Evolutionary conservation across 768 basidiomycete species (phyloP).

Genomic region (Hericium rajendrae): DNA sequence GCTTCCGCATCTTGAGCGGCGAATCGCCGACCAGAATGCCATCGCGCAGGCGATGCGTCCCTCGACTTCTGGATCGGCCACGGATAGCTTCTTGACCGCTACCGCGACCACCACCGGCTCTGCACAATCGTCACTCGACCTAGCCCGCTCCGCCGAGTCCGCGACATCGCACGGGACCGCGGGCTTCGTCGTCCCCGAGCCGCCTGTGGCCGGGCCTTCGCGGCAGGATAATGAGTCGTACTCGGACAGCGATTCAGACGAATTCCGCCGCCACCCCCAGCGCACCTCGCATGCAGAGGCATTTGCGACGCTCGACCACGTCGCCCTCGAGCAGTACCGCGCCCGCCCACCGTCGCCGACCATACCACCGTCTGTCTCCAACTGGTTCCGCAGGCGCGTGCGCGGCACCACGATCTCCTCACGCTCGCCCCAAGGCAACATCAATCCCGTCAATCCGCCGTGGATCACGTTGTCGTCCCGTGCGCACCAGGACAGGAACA

Average conservation of each 20-base stretch:
- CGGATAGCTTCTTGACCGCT: neutral
- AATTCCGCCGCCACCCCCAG: slow-evolving; percentile 5
- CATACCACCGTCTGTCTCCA: slow-evolving; percentile 1
- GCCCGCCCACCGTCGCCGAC: slow-evolving; percentile 1
- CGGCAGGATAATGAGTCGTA: slow-evolving; percentile 1
- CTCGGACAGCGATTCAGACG: slow-evolving; percentile 16
- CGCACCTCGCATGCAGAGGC: slow-evolving; percentile 28
- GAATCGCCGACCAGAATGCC: neutral
- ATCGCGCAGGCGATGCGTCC: neutral
- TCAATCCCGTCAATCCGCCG: slow-evolving; percentile 30
- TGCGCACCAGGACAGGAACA: slow-evolving; percentile 55
- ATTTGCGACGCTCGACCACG: slow-evolving; percentile 23
- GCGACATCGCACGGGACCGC: neutral
- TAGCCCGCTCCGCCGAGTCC: slow-evolving; percentile 5
- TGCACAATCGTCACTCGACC: slow-evolving; percentile 5
- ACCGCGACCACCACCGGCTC: neutral
- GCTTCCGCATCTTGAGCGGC: neutral
- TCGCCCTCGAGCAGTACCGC: slow-evolving; percentile 18
- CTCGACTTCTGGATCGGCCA: neutral
- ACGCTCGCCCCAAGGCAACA: slow-evolving; percentile 14
- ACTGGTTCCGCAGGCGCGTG: slow-evolving; percentile 8
- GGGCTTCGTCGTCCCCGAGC: neutral
- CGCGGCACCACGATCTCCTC: slow-evolving; percentile 8
- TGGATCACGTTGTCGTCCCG: slow-evolving; percentile 64
- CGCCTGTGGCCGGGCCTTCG: neutral